These are phyloP conservation scores for Pseudotulostoma volvatum DNA, from an alignment of 495 filamentous ascomycete species.

Conservation along the genomic window DNA sequence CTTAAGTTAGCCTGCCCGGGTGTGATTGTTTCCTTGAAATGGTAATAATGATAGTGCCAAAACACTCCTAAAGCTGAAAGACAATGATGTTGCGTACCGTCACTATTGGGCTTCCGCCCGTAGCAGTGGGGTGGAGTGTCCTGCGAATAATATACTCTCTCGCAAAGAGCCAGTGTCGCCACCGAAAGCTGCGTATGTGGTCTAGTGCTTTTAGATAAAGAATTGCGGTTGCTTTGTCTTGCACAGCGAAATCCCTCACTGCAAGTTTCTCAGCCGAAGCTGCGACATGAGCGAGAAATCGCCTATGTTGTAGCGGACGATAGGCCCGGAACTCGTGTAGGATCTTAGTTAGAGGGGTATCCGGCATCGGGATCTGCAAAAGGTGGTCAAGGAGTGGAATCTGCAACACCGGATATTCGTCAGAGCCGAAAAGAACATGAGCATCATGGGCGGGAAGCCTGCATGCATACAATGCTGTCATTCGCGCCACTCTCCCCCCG, in stretches of 20 bases:
- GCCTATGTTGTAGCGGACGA: conserved; percentile 67
- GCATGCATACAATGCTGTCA: conserved; percentile 56
- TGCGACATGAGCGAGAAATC: conserved; percentile 60
- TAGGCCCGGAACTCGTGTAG: conserved; percentile 74
- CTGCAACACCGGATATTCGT: conserved; percentile 20
- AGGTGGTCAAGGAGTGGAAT: conserved; percentile 78
- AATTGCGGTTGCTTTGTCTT: conserved; percentile 31
- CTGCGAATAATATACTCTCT: conserved; percentile 81
- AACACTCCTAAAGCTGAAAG: too few relatives aligned
- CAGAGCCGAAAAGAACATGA: neutral
- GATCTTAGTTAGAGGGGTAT: conserved; percentile 70
- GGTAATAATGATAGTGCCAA: too few relatives aligned
- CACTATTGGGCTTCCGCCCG: conserved; percentile 81
- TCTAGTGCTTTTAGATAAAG: conserved; percentile 60
- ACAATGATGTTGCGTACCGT: conserved; percentile 34
- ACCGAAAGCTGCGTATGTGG: conserved; percentile 79
- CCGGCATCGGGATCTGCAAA: conserved; percentile 62
- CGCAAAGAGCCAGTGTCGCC: conserved; percentile 92
- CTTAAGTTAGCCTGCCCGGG: too few relatives aligned
- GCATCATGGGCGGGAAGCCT: too few relatives aligned
- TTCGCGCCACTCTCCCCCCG: conserved; percentile 83
- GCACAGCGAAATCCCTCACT: conserved; percentile 45
- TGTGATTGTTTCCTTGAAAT: too few relatives aligned
- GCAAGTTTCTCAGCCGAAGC: conserved; percentile 35
- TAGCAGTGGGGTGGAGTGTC: conserved; percentile 70